A percentile compares a stretch with the other conserved stretches of the same genome.
Conservation (phyloP, 257 asterid species). For the Solanum tacnaense region DNA sequence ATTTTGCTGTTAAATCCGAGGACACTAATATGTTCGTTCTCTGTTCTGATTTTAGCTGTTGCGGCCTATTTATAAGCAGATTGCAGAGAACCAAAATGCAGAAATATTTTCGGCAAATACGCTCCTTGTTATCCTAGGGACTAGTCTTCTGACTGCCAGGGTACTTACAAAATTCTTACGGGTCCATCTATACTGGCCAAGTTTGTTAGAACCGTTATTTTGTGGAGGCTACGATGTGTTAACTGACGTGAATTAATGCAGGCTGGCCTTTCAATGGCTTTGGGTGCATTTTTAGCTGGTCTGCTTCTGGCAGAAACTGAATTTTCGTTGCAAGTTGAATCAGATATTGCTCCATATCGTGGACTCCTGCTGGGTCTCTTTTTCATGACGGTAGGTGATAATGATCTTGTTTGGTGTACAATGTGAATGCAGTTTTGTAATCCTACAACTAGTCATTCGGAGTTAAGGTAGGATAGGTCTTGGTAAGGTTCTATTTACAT, state of each 20-base stretch:
- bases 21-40: neutral
- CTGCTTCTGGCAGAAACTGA: slow-evolving; percentile 99
- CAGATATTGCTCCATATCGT: slow-evolving; percentile 99
- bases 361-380: slow-evolving; percentile 98
- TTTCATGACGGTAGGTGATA: slow-evolving; percentile 86
- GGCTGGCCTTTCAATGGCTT: slow-evolving; percentile 99
- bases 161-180: slow-evolving; percentile 29
- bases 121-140: slow-evolving; percentile 93
- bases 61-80: slow-evolving; percentile 94
- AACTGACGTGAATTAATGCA: slow-evolving; percentile 17
- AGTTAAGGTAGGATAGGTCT: neutral
- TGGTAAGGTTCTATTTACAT: neutral
- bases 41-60: slow-evolving; percentile 44
- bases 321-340: slow-evolving; percentile 96
- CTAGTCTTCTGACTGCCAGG: slow-evolving; percentile 99
- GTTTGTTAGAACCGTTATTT: neutral
- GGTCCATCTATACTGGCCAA: slow-evolving; percentile 2
- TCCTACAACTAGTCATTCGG: neutral
- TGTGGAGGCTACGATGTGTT: neutral
- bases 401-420: neutral
- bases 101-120: slow-evolving; percentile 97
- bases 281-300: slow-evolving; percentile 99
- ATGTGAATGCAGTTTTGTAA: neutral
- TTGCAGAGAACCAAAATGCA: slow-evolving; percentile 97
- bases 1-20: neutral